phyloP scores from a whole-genome alignment of 441 rosid species.

The Pelargonium citronellum region DNA sequence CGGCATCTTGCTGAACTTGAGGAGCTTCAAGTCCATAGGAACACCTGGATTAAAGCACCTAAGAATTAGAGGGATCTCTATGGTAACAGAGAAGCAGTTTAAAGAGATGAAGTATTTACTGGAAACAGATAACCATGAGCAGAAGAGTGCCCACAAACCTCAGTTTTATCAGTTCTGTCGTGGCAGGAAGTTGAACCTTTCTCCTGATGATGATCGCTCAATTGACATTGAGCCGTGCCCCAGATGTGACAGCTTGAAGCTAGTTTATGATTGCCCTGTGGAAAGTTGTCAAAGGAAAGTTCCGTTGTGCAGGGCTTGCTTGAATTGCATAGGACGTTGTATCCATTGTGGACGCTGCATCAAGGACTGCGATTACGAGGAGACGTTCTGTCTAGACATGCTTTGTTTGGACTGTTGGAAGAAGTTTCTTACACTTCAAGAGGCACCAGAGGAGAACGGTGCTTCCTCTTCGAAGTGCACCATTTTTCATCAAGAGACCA shows the following conservation, averaged over 20 bases:
- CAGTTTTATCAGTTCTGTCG: slow-evolving; percentile 56
- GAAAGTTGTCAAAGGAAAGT: slow-evolving; percentile 58
- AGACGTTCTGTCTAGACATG: slow-evolving; percentile 70
- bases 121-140: slow-evolving; percentile 30
- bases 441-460: slow-evolving; percentile 16
- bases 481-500: neutral
- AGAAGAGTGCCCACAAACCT: slow-evolving; percentile 41
- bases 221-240: slow-evolving; percentile 93
- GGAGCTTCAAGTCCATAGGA: slow-evolving; percentile 45
- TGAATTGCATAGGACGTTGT: slow-evolving; percentile 73
- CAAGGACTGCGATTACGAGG: slow-evolving; percentile 73
- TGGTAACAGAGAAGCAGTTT: slow-evolving; percentile 56
- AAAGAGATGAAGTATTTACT: slow-evolving; percentile 58
- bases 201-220: slow-evolving; percentile 33
- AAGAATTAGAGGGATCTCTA: slow-evolving; percentile 65
- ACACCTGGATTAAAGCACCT: slow-evolving; percentile 54
- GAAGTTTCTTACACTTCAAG: slow-evolving; percentile 17
- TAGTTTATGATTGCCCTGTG: slow-evolving; percentile 86
- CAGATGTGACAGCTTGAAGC: slow-evolving; percentile 58
- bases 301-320: slow-evolving; percentile 73
- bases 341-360: slow-evolving; percentile 84
- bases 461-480: neutral
- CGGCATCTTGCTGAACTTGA: slow-evolving; percentile 58
- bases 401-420: slow-evolving; percentile 55
- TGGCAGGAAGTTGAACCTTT: slow-evolving; percentile 37